Base-by-base conservation (phyloP, 2,329 filamentous ascomycete genomes). In the Penicillium sp. region DNA sequence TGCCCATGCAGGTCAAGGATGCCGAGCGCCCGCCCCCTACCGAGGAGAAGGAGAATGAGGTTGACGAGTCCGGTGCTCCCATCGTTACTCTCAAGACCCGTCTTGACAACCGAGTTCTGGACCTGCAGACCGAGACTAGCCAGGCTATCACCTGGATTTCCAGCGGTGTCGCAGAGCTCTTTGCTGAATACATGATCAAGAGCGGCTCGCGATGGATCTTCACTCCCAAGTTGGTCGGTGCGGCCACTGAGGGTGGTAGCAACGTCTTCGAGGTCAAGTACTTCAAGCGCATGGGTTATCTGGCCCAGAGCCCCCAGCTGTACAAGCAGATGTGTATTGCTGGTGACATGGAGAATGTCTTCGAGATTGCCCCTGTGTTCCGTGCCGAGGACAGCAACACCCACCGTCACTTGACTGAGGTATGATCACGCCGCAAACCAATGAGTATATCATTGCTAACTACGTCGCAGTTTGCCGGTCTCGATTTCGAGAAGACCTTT, bases 191-290 rank as follows among this genome's bases (percentile, higher is more conserved):
- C 74, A 87, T 97, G 65, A 82, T 88, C 59, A 81, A 84, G 63
- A 84, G 84, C 58, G 85, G 87, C 53, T 96, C 96, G 74, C 87
- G 88, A 62, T 86, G 90, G 74, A 92, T 97, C 69, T 91, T 96
- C 74, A 90, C 93, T 2, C 92, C 95, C 10, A 93, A 92, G 74
- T 82, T 99, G 44, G 90, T 96, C 54, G 93, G 89, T 49, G 90
- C 93, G 14, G 90, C 95, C 4, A 95, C 91, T 4, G 95, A 99
- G 78, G 93, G 95, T 68, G 95, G 95, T 63, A 87, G 87, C 65
- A 96, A 93, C 72, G 93, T 98, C 42, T 98, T 99, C 76, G 84
- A 88, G 67, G 81, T 98, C 66, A 87, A 88, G 44, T 98, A 98
- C 78, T 98, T 98, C 74, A 90, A 89, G 65, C 86, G 89, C 70